These are phyloP conservation scores for Trametes polyzona DNA, from an alignment of 1,284 basidiomycete species.

Conservation along the genomic window DNA sequence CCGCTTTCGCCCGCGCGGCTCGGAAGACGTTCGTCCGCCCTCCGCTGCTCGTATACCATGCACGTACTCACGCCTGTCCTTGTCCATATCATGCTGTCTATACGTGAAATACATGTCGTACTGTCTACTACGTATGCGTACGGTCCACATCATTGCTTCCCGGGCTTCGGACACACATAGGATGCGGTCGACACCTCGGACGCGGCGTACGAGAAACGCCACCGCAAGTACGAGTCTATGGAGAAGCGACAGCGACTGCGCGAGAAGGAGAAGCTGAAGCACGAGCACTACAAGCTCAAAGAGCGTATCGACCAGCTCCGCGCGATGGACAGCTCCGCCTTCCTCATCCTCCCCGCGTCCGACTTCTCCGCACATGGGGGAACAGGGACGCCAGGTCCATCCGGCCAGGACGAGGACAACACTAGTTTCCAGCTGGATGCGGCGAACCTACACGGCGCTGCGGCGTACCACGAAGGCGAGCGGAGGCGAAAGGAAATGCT, in stretches of 20 bases:
- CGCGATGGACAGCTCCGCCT: constrained; percentile 70
- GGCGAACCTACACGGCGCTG: constrained; percentile 43
- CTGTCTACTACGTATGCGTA: not conserved
- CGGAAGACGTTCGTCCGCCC: constrained; percentile 64
- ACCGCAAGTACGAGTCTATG: constrained; percentile 84
- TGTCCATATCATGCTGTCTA: not conserved
- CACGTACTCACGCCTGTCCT: constrained; percentile 21
- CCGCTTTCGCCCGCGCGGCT: constrained; percentile 65
- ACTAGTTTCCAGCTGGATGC: constrained; percentile 35
- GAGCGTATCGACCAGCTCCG: constrained; percentile 86
- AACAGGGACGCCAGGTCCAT: constrained; percentile 11
- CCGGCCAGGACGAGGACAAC: constrained; percentile 21
- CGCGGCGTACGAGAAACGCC: constrained; percentile 81
- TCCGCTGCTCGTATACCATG: constrained; percentile 15
- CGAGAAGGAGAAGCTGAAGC: constrained; percentile 89
- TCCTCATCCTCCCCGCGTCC: constrained; percentile 61
- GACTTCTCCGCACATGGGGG: constrained; percentile 44
- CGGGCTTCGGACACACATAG: constrained; percentile 36
- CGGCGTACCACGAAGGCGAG: constrained; percentile 64
- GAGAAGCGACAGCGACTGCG: constrained; percentile 85
- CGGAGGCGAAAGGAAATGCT: constrained; percentile 72
- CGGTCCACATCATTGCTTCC: not conserved
- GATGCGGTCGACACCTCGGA: constrained; percentile 78
- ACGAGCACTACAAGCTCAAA: constrained; percentile 90
- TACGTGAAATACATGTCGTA: constrained; percentile 17